Percentiles rank a stretch among this genome's conserved stretches.
Evolutionary conservation across 2,329 filamentous ascomycete species (phyloP).

Genomic region (Scortechinia acanthostroma): DNA sequence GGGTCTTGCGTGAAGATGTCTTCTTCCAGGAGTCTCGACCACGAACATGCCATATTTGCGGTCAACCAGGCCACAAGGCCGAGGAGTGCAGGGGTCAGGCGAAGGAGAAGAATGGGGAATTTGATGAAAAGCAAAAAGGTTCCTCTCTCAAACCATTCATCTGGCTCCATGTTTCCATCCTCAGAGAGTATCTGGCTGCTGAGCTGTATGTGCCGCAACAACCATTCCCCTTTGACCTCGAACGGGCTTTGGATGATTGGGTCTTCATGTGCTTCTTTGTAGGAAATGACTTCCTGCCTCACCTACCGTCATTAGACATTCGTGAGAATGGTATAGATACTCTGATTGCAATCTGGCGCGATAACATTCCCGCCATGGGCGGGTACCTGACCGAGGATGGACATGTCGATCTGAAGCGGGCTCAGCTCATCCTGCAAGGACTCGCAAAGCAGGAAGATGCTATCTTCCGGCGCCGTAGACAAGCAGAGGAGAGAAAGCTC

Average conservation of each 20-base stretch:
- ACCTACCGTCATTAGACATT: constrained; percentile 94
- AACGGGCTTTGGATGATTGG: constrained; percentile 93
- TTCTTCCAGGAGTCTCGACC: constrained; percentile 83
- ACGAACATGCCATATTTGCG: constrained; percentile 79
- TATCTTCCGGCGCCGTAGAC: constrained; percentile 83
- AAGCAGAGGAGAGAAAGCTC: constrained; percentile 77
- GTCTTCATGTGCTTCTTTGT: constrained; percentile 99
- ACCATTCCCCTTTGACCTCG: constrained; percentile 83
- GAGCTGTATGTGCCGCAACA: constrained; percentile 79
- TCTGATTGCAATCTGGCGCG: constrained; percentile 91
- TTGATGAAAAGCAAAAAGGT: constrained; percentile 65
- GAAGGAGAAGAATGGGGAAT: constrained; percentile 73
- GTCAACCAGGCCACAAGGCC: constrained; percentile 84
- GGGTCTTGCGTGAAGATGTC: constrained; percentile 91
- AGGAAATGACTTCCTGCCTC: constrained; percentile 94
- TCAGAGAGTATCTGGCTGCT: constrained; percentile 86
- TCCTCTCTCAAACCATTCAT: constrained; percentile 83
- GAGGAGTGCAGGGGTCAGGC: constrained; percentile 74
- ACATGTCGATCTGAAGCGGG: constrained; percentile 76
- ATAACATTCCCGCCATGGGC: constrained; percentile 83
- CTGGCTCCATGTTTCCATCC: constrained; percentile 87
- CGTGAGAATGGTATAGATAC: constrained; percentile 95
- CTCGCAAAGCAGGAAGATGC: constrained; percentile 87
- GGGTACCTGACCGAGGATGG: constrained; percentile 96
- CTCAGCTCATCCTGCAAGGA: constrained; percentile 80